Evolutionary conservation across 2,329 filamentous ascomycete genomes (phyloP), one percentile per base, ranked within the genome.

Genomic region (Botrytis medusae): DNA sequence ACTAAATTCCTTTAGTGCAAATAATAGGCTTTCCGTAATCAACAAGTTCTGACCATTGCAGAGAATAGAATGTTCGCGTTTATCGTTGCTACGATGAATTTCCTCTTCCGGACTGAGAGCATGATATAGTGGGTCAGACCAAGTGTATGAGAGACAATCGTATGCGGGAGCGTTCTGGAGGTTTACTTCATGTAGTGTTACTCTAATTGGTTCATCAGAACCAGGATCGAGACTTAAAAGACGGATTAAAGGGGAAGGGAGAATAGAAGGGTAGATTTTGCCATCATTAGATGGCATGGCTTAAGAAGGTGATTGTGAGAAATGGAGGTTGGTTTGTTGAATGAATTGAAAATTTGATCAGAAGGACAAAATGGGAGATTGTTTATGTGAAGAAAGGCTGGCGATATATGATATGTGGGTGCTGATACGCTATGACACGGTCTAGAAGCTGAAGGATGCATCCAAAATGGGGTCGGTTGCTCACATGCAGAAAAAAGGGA

Each of bases 71-170:
- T 63, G 46, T 32, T 57, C 48, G 22, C 48, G 44, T 25, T 60
- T n/a, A 37, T 34, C 46, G 25, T 64, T 65, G 18, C 22, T 63
- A 20, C 29, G 42, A 25, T 57, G 46, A 10, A 71, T 62, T 59
- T 73, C 67, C 9, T 63, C 65, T 22, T 68, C 51, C 22, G 34
- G 48, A 7, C 42, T 59, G 37, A 73, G 67, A 16, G 25, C 59
- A 46, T 73, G 67, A 12, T 73, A 73, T 12, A 72, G 51, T 34
- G 73, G 73, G 32, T 74, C 73, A 1, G 29, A 59, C 73, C 73
- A 74, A 12, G 73, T 73, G 40, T 74, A 74, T 40, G 73, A 74
- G 32, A 74, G 73, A 42, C 67, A 71, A 48, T 73, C 48, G 32
- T 69, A 74, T 9, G 57, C 32, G 4, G 73, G 73, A 4, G 34